Base-by-base conservation (phyloP, 345 rosid species). In the Combretum micranthum region DNA sequence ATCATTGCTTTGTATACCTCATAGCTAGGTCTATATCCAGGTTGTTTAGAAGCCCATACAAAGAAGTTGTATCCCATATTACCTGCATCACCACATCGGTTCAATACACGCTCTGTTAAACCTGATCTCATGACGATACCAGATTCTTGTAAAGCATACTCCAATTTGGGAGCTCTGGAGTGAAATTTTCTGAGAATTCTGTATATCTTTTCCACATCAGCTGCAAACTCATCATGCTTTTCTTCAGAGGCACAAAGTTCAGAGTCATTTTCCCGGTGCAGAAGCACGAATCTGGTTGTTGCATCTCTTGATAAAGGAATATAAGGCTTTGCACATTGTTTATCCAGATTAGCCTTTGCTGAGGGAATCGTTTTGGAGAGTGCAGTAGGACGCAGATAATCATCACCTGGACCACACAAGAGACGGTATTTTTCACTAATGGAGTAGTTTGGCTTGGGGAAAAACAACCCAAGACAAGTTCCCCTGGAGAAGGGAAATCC, bases 61-160 rank as follows among this genome's bases (percentile, higher is more conserved):
- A 80, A 89, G 77, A 84, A 89, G 53, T 71, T 80, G 63, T 86
- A 89, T 43, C 91, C 99, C 23, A 93, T 67, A 75, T 67, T 86
- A 61, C 99, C 96, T 0, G 89, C 97, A 63, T 89, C 94, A 0
- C 99, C 96, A 13, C 97, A 93, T 14, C 99, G 95, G 70, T 75
- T 85, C 62, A 93, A 47, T 11, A 93, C 96, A 11, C 94, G 86
- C 63, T 84, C 96, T 5, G 87, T 80, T 26, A 93, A 75, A 2
- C 97, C 91, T 11, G 75, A 65, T 21, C 89, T 84, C 65, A 81
- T 61, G 21, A 69, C 69, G 32, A 93, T 66, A 15, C 99, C 96
- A 15, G 96, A 89, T 52, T 85, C 80, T 55, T 79, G 77, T 42
- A 89, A 75, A 32, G 91, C 96, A 55, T 86, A 77, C 64, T 88